Conservation (phyloP, 306 rosid genomes). For the Gleditsia sinensis region DNA sequence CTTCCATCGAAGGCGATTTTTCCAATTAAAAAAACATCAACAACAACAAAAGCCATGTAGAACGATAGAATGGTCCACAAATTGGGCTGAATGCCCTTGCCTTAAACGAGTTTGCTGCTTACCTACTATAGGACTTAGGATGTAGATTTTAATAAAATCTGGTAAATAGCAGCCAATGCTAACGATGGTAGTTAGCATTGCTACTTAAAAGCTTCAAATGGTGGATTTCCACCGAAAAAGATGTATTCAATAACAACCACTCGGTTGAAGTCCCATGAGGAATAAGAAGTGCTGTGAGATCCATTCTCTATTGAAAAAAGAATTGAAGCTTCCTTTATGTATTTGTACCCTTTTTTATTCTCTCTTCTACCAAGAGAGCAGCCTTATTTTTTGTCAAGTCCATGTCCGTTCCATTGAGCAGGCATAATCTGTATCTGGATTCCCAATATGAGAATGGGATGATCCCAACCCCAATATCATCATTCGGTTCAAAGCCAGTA, state of each 20-base stretch:
- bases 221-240: not conserved
- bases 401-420: constrained; percentile 2
- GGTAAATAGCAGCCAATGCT: not conserved
- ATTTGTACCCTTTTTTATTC: not conserved
- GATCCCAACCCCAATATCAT: constrained; percentile 31
- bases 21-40: too few relatives aligned
- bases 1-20: too few relatives aligned
- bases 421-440: constrained; percentile 19
- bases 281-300: not conserved
- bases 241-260: not conserved
- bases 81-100: not conserved
- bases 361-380: not conserved
- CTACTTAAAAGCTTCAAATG: not conserved
- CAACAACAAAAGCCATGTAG: too few relatives aligned
- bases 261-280: not conserved
- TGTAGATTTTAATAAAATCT: not conserved
- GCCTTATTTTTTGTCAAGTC: constrained; percentile 13
- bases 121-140: not conserved
- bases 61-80: not conserved
- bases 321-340: not conserved
- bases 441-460: constrained; percentile 22
- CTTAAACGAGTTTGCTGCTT: not conserved
- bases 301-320: not conserved
- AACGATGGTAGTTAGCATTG: not conserved
- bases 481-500: constrained; percentile 23